Base-by-base conservation (phyloP, 768 basidiomycete genomes). In the Tephrocybe sp. region DNA sequence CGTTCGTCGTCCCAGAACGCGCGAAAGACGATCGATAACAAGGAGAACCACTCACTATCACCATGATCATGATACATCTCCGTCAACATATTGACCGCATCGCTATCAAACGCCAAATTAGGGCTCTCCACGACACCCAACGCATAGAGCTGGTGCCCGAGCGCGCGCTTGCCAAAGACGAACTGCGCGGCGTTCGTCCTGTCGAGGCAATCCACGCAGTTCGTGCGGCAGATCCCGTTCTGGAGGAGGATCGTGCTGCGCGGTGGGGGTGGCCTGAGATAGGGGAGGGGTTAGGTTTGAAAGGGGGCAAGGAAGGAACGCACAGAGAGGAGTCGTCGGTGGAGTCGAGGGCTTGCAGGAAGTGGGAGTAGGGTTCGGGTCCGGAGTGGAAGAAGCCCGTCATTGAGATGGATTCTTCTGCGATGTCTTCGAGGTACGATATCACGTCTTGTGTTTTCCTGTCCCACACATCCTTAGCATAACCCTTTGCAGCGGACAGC, bases 41-140 rank as follows among this genome's bases (percentile, higher is more conserved):
- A 25, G 28, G 17, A 12, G 48, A 23, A 41, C 33, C 21, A 69
- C 89, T 62, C 63, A 93, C 93, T 95, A 63, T 97, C 93, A 1
- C 93, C 93, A 58, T 97, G 94, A 66, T 97, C 93, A 64, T 96
- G 93, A 67, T 95, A 98, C 94, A 99, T 98, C 71, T 97, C 93
- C 3, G 94, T 98, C 58, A 99, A 64, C 83, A 98, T 94, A 65
- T 95, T 93, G 34, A 95, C 90, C 1, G 93, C 94, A 66, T 96
- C 95, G 9, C 90, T 93, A 61, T 96, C 93, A 62, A 96, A 96
- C 0, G 85, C 81, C 32, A 99, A 73, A 61, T 93, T 85, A 0
- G 96, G 94, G 51, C 74, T 84, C 17, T 87, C 84, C 7, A 97
- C 85, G 14, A 98, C 78, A 0, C 97, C 97, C 3, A 99, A 82